Percentiles rank a stretch among this genome's conserved stretches.
These are phyloP conservation scores for Bombardia bombarda DNA, from an alignment of 495 filamentous ascomycete species.

Conservation along the genomic window DNA sequence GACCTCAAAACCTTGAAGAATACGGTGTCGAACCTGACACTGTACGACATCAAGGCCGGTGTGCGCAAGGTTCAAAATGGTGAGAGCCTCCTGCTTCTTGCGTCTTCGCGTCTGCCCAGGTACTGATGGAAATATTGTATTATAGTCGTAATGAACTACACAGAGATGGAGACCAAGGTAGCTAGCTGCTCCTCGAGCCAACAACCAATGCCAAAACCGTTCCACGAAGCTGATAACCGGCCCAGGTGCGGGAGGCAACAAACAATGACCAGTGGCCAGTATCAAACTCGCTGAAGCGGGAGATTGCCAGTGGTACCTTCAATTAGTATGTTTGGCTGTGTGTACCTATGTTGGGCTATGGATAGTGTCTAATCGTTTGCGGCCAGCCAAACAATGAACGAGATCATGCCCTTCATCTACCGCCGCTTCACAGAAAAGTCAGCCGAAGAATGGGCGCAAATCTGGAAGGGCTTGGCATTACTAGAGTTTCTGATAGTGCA, in stretches of 20 bases:
- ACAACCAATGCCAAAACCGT: slow-evolving; percentile 5
- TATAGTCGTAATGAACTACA: slow-evolving; percentile 97
- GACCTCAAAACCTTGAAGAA: slow-evolving; percentile 81
- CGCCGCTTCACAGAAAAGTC: slow-evolving; percentile 97
- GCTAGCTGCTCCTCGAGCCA: slow-evolving; percentile 10
- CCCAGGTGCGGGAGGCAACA: slow-evolving; percentile 85
- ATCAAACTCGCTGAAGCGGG: slow-evolving; percentile 80
- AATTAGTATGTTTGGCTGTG: slow-evolving; percentile 71
- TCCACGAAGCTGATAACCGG: slow-evolving; percentile 2
- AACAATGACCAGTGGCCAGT: slow-evolving; percentile 98
- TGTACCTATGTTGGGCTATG: neutral
- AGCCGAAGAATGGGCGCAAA: slow-evolving; percentile 98
- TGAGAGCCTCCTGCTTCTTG: slow-evolving; percentile 31
- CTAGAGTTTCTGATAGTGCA: slow-evolving; percentile 98
- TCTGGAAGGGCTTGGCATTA: slow-evolving; percentile 95
- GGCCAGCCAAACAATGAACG: slow-evolving; percentile 83
- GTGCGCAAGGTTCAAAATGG: slow-evolving; percentile 99
- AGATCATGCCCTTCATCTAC: slow-evolving; percentile 99
- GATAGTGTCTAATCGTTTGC: neutral
- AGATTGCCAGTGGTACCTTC: slow-evolving; percentile 95
- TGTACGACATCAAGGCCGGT: slow-evolving; percentile 96
- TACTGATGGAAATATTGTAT: slow-evolving; percentile 3
- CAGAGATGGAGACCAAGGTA: slow-evolving; percentile 99
- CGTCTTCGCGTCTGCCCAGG: neutral
- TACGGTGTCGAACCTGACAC: slow-evolving; percentile 83